Base-by-base conservation (phyloP, 495 filamentous ascomycete species). In the Sphaerosporella brunnea region DNA sequence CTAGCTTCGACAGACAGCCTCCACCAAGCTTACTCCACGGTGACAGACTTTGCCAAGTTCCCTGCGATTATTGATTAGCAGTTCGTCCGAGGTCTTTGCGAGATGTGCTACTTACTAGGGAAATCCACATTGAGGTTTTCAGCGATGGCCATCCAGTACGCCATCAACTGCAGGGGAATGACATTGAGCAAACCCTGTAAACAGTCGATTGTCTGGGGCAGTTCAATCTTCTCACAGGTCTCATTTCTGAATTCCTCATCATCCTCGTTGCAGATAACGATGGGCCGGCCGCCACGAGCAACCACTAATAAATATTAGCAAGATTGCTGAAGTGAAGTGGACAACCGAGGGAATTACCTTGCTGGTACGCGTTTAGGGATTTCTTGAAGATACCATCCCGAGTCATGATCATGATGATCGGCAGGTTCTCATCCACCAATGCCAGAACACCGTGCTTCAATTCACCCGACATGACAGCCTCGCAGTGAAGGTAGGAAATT, bases 381-480 rank as follows among this genome's bases (percentile, higher is more conserved):
- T 97, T 97, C 63, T 78, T 78, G 68, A 96, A 97, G 60, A 97
- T 77, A 50, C 84, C 73, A 64, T 97, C 90, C 43, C 92, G 79
- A 20, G 90, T 97, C 26, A 97, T 70, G 55, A 97, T 95, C 90
- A 97, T 97, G 69, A 97, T 93, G 64, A 97, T 97, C 47, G 90
- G 90, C 23, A 97, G 74, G 64, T 93, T 85, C 72, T 96, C 90
- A 60, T 97, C 90, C 36, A 97, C 90, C 49, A 97, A 73, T 38
- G 90, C 90, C 60, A 97, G 71, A 47, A 97, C 90, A 69, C 90
- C 90, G 64, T 97, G 90, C 71, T 97, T 97, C 53, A 97, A 68
- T 68, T 97, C 90, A 62, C 90, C 90, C 49, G 90, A 96, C 90
- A 97, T 97, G 65, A 97, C 90, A 60, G 90, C 90, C 69, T 97